Evolutionary conservation across 139 green algal genomes (phyloP), one percentile per base, ranked within the genome.

Genomic region (Trebouxia sp.): DNA sequence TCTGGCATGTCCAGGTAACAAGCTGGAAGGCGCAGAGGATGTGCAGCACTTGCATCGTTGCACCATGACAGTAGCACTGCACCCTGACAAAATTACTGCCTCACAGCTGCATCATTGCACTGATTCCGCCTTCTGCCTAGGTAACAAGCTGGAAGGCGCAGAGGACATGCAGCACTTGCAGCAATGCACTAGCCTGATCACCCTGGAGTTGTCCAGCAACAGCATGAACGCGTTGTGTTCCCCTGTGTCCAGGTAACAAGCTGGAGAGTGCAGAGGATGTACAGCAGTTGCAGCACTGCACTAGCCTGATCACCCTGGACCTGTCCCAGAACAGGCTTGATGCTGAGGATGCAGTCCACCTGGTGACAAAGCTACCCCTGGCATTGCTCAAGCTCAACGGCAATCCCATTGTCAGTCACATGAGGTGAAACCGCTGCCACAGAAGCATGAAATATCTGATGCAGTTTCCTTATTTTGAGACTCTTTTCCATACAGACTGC

Each of bases 391-490:
- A 80, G 20, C 82, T 94, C 14, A 56, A 81, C 28, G 92, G 91
- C 53, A 94, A 95, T 66, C 85, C 89, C 4, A 62, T 89, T 3
- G 87, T 94, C 39, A 86, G 70, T 76, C 80, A 66, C 37, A 85
- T 72, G 45, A 78, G 67, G 89, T 92, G 53, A 24, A n/a, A n/a
- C n/a, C n/a, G n/a, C n/a, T n/a, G n/a, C n/a, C n/a, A n/a, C n/a
- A n/a, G n/a, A n/a, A n/a, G n/a, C n/a, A n/a, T n/a, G n/a, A n/a
- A n/a, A n/a, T n/a, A n/a, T n/a, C n/a, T n/a, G n/a, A n/a, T n/a
- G n/a, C n/a, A n/a, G n/a, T n/a, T n/a, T n/a, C n/a, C n/a, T n/a
- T n/a, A n/a, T n/a, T n/a, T n/a, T n/a, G n/a, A n/a, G n/a, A n/a
- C n/a, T n/a, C n/a, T n/a, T n/a, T n/a, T n/a, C n/a, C n/a, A n/a